These are phyloP conservation scores for Penicillium hordei DNA, from an alignment of 2,329 filamentous ascomycete genomes.

Conservation along the genomic window DNA sequence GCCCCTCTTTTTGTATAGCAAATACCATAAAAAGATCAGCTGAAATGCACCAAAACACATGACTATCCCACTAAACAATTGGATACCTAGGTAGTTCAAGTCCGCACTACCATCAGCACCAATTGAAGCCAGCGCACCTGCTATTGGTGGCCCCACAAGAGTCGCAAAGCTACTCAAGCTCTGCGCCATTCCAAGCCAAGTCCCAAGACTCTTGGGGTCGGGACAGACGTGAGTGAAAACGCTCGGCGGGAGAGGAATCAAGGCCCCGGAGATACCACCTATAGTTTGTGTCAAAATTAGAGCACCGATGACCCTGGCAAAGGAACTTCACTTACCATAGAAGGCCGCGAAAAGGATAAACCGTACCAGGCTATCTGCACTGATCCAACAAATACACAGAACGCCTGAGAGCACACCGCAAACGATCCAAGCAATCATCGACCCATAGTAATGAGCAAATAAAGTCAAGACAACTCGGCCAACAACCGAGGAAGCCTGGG, in stretches of 20 bases:
- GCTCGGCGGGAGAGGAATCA: slow-evolving; percentile 64
- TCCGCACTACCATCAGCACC: slow-evolving; percentile 27
- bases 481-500: slow-evolving; percentile 58
- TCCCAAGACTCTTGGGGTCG: slow-evolving; percentile 47
- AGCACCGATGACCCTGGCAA: neutral
- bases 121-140: slow-evolving; percentile 46
- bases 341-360: slow-evolving; percentile 61
- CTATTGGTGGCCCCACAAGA: slow-evolving; percentile 51
- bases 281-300: neutral
- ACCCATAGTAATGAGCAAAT: slow-evolving; percentile 56
- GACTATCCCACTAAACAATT: slow-evolving; percentile 46
- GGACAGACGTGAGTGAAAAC: slow-evolving; percentile 53
- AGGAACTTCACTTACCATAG: slow-evolving; percentile 44
- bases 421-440: slow-evolving; percentile 58
- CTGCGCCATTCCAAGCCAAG: slow-evolving; percentile 53
- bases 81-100: slow-evolving; percentile 44
- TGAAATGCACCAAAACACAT: slow-evolving; percentile 42
- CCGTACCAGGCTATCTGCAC: slow-evolving; percentile 47
- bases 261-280: slow-evolving; percentile 58
- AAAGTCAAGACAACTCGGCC: slow-evolving; percentile 57
- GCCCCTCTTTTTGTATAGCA: slow-evolving; percentile 16
- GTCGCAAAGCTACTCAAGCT: slow-evolving; percentile 49
- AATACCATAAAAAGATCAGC: slow-evolving; percentile 26
- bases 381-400: slow-evolving; percentile 55
- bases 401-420: slow-evolving; percentile 40